Percentiles rank a stretch among this genome's conserved stretches.
phyloP scores from a whole-genome alignment of 352 stramenopile genomes.

The Thalassiosira livingstoniorum region DNA sequence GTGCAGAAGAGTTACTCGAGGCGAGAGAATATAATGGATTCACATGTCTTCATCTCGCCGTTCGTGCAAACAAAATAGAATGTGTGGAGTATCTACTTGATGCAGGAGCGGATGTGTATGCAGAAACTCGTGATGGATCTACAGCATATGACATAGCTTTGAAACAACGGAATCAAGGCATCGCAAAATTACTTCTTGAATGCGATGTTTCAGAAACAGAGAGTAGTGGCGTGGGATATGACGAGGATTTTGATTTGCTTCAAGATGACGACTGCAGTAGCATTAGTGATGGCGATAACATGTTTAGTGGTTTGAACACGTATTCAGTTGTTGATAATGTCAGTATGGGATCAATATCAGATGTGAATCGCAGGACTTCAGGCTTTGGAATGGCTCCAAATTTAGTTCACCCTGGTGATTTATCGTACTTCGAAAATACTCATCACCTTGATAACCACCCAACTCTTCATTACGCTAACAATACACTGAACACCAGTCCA shows the following conservation, averaged over 20 bases:
- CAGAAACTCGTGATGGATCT: conserved; percentile 21
- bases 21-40: conserved; percentile 45
- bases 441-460: too few relatives aligned
- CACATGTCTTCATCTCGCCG: conserved; percentile 48
- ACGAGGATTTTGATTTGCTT: conserved; percentile 7
- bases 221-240: background rate
- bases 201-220: conserved; percentile 33
- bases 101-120: conserved; percentile 40
- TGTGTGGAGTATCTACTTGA: conserved; percentile 50
- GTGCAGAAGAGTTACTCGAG: conserved; percentile 57
- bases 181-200: conserved; percentile 44
- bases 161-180: conserved; percentile 29
- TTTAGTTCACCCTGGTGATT: too few relatives aligned
- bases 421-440: too few relatives aligned
- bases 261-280: conserved; percentile 12
- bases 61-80: conserved; percentile 49
- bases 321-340: too few relatives aligned
- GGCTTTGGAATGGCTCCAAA: too few relatives aligned
- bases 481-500: too few relatives aligned
- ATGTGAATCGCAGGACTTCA: too few relatives aligned
- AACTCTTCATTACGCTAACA: too few relatives aligned
- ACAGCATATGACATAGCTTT: conserved; percentile 45
- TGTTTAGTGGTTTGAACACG: conserved; percentile 44
- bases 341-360: too few relatives aligned
- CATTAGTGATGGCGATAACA: conserved; percentile 11